Conservation (phyloP, 2,329 filamentous ascomycete species). For the Ophiosphaerella narmari region DNA sequence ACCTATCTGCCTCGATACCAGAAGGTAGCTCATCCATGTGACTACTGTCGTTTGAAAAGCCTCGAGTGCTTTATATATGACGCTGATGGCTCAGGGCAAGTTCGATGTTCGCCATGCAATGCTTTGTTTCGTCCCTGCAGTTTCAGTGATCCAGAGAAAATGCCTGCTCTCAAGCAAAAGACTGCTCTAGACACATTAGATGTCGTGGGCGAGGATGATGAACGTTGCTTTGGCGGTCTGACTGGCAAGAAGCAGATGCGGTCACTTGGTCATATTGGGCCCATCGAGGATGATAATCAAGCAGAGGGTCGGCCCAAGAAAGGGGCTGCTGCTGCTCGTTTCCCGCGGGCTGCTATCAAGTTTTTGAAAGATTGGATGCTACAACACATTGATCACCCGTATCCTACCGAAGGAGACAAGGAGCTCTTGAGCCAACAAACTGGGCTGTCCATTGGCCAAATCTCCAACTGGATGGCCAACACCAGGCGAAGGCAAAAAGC, state of each 20-base stretch:
- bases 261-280: constrained; percentile 41
- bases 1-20: constrained; percentile 54
- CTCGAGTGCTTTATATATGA: constrained; percentile 54
- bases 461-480: constrained; percentile 92
- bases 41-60: constrained; percentile 53
- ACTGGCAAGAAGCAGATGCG: constrained; percentile 47
- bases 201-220: constrained; percentile 50
- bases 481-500: constrained; percentile 82
- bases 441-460: constrained; percentile 80
- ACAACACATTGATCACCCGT: constrained; percentile 79
- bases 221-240: constrained; percentile 37
- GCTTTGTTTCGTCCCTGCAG: constrained; percentile 56
- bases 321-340: constrained; percentile 52
- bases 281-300: constrained; percentile 38
- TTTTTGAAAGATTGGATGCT: constrained; percentile 84
- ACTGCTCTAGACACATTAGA: constrained; percentile 55
- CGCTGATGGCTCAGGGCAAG: constrained; percentile 43
- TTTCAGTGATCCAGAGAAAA: constrained; percentile 46
- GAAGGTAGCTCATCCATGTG: constrained; percentile 52
- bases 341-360: constrained; percentile 79
- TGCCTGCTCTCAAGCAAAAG: constrained; percentile 33
- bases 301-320: constrained; percentile 37
- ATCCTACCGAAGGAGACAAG: constrained; percentile 86
- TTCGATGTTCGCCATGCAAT: constrained; percentile 53
- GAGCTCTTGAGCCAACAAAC: constrained; percentile 77